Base-by-base conservation (phyloP, 768 basidiomycete genomes). In the Filobasidium floriforme region DNA sequence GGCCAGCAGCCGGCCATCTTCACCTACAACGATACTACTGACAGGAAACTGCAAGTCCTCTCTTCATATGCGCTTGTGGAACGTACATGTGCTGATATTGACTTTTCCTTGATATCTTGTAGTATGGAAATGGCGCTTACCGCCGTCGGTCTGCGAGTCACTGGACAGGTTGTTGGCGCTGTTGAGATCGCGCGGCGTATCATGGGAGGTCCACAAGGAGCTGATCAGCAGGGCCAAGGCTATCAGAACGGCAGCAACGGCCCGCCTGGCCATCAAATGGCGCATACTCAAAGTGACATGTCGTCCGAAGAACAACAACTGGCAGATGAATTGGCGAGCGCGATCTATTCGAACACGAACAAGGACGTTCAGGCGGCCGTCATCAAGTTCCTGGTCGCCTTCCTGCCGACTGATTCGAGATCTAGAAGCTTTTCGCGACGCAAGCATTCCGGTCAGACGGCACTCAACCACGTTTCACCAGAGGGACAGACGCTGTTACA, bases 61-160 rank as follows among this genome's bases (percentile, higher is more conserved):
- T 37, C 9, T 3, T 37, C 9, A 37, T 37, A 9, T 9, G 32
- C 84, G 18, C 14, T 43, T 14, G 7, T 18, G 1, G 22, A 1
- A 29, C 44, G 19, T 19, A 41, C 5, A 24, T 41, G 4, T 19
- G n/a, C n/a, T 4, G 29, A 51, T 7, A 63, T 74, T 46, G 70
- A 46, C 61, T 69, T 57, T 60, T 66, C 22, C 43, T 66, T 68
- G 55, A 0, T 59, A 28, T 7, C 63, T 62, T 72, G 32, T 71
- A 93, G 90, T 70, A 93, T 97, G 90, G 93, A 94, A 77, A 85
- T 96, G 62, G 92, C 92, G 61, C 82, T 97, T 3, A 92, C 94
- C 74, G 91, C 94, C 15, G 92, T 97, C 19, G 93, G 93, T 0
- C 81, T 96, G 69, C 92, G 94, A 81, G 93, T 96, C 90, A 94